Base-by-base conservation (phyloP, 2,329 filamentous ascomycete genomes). In the Cryoendolithus antarcticus region DNA sequence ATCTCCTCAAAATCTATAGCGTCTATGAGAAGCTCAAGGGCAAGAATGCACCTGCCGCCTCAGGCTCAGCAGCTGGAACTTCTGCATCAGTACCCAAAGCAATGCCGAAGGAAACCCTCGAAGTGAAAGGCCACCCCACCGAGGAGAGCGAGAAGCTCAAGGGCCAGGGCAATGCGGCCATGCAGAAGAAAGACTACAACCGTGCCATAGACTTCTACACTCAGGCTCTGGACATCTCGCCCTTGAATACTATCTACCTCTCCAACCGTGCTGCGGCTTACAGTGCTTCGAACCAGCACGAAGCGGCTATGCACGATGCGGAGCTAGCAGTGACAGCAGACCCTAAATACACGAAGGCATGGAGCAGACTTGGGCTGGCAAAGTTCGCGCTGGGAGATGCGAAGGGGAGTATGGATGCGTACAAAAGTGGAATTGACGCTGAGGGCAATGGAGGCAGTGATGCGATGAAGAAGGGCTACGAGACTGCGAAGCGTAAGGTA, bases 181-280 rank as follows among this genome's bases (percentile, higher is more conserved):
- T 98, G 88, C 81, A 85, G 42, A 76, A 82, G 61, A 95, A 94
- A 69, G 86, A 96, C 63, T 95, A 95, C 69, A 55, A 70, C 33
- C 56, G 67, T 32, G 91, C 91, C 45, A 86, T 96, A 59, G 78
- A 85, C 52, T 70, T 83, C 50, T 98, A 98, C 72, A 85, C 84
- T 19, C 73, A 89, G 62, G 91, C 91, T 3, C 77, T 98, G 19
- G 72, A 75, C 40, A 70, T 95, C 38, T 67, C 84, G 51, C 86
- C 91, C 2, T 70, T 75, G 49, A 96, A 98, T 67, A 84, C 88
- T 30, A 91, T 98, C 63, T 98, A 91, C 72, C 81, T 98, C 31
- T 94, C 86, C 47, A 98, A 98, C 76, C 86, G 91, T 50, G 91
- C 91, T 8, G 91, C 91, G 35, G 91, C 91, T 4, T 84, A 93